Evolutionary conservation across 2,329 filamentous ascomycete genomes (phyloP).

Genomic region (Alternaria rosae): DNA sequence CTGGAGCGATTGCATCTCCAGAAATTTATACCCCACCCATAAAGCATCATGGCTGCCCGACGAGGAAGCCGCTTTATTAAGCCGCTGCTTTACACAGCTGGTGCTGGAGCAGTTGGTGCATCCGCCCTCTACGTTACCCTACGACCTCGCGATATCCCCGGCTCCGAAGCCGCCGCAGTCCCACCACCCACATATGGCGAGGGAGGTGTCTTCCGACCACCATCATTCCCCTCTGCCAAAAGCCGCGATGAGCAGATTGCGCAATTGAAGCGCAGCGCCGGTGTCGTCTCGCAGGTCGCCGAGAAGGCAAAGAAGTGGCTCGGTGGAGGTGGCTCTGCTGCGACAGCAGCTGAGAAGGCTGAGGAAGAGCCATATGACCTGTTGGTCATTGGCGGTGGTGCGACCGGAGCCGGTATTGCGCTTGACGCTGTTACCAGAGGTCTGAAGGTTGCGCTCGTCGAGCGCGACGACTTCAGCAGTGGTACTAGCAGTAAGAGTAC

Average conservation of each 20-base stretch:
- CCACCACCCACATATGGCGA: constrained; percentile 74
- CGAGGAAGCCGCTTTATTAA: constrained; percentile 59
- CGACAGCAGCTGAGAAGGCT: constrained; percentile 32
- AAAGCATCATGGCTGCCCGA: constrained; percentile 43
- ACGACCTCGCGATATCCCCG: constrained; percentile 75
- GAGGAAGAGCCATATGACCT: constrained; percentile 73
- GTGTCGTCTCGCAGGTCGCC: constrained; percentile 41
- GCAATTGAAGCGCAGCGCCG: constrained; percentile 63
- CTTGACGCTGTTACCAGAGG: constrained; percentile 82
- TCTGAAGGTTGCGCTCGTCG: constrained; percentile 79
- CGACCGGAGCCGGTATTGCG: constrained; percentile 81
- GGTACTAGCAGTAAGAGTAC: constrained; percentile 88
- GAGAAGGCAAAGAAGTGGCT: constrained; percentile 54
- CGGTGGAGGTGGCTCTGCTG: constrained; percentile 42
- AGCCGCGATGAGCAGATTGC: constrained; percentile 70
- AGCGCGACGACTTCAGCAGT: constrained; percentile 82
- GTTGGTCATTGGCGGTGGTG: constrained; percentile 79
- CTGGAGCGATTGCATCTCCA: constrained; percentile 9
- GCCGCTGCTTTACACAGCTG: constrained; percentile 66
- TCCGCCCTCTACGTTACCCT: constrained; percentile 69
- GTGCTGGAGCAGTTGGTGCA: constrained; percentile 61
- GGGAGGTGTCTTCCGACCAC: constrained; percentile 71
- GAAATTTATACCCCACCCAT: constrained; percentile 1
- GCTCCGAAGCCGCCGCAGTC: constrained; percentile 71
- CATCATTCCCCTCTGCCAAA: constrained; percentile 70